Conservation (phyloP, 2,329 filamentous ascomycete species). For the Colletotrichum sublineola region DNA sequence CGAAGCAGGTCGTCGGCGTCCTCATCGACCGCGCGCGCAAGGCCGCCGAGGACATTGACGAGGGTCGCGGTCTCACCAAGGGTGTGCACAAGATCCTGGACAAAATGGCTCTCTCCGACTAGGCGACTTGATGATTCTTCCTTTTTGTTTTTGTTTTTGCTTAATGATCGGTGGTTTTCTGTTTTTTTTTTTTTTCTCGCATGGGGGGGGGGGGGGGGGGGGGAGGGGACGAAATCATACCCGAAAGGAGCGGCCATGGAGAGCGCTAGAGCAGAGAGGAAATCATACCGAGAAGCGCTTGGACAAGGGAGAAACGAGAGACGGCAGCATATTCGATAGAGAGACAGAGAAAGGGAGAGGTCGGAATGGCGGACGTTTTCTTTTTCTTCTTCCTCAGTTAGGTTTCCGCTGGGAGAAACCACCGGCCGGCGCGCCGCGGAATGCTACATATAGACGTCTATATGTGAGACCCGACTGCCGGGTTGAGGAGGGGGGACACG, state of each 20-base stretch:
- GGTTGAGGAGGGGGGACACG: background rate
- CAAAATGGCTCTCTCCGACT: slow-evolving; percentile 64
- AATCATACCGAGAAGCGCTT: background rate
- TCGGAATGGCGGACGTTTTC: background rate
- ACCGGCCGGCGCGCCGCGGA: slow-evolving; percentile 1
- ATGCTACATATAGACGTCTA: slow-evolving; percentile 1
- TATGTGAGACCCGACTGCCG: background rate
- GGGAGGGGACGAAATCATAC: background rate
- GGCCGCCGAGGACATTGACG: slow-evolving; percentile 75
- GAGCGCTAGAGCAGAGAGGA: background rate
- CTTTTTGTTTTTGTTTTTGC: background rate
- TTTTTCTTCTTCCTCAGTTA: background rate
- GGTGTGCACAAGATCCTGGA: slow-evolving; percentile 77
- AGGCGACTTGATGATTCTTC: background rate
- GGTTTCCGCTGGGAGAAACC: background rate
- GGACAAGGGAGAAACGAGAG: background rate
- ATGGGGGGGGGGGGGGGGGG: no score
- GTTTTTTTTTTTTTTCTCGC: background rate
- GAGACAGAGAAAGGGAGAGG: background rate
- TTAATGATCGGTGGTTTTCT: no score
- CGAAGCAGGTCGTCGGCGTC: slow-evolving; percentile 73
- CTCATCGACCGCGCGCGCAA: slow-evolving; percentile 74
- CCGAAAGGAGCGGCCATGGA: background rate
- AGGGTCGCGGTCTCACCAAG: slow-evolving; percentile 66
- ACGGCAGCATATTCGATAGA: background rate